Conservation (phyloP, 257 asterid genomes). For the Penstemon davidsonii region DNA sequence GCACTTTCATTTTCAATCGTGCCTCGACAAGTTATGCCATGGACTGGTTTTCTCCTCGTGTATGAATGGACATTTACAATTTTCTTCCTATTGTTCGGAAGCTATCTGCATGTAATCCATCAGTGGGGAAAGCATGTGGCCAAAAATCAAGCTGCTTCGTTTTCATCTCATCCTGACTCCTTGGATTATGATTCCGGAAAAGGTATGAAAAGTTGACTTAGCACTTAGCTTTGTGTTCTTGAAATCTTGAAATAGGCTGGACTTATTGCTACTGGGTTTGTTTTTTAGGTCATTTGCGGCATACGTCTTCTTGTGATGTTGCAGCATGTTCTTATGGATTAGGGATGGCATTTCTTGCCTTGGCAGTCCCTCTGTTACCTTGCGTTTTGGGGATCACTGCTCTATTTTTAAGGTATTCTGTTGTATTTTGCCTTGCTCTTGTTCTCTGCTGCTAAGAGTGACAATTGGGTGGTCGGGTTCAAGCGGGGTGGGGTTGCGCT, state of each 20-base stretch:
- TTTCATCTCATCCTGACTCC: slow-evolving; percentile 29
- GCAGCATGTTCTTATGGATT: slow-evolving; percentile 70
- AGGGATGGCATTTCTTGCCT: slow-evolving; percentile 77
- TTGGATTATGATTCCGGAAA: slow-evolving; percentile 74
- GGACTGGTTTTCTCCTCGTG: slow-evolving; percentile 91
- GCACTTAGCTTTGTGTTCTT: slow-evolving; percentile 6
- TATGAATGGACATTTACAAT: slow-evolving; percentile 92
- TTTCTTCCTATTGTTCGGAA: slow-evolving; percentile 69
- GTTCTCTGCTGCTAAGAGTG: slow-evolving; percentile 5
- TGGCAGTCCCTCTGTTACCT: slow-evolving; percentile 79
- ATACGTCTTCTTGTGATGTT: slow-evolving; percentile 57
- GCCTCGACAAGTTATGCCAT: slow-evolving; percentile 91
- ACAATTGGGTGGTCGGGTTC: no score
- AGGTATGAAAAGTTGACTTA: slow-evolving; percentile 45
- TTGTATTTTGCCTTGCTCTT: slow-evolving; percentile 3
- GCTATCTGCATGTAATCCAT: slow-evolving; percentile 60
- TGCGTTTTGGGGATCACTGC: slow-evolving; percentile 77
- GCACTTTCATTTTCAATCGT: slow-evolving; percentile 70
- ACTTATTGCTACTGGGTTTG: slow-evolving; percentile 26
- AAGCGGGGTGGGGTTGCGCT: no score
- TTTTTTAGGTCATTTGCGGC: slow-evolving; percentile 68
- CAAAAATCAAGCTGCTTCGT: slow-evolving; percentile 43
- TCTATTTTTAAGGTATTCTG: slow-evolving; percentile 71
- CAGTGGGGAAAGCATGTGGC: slow-evolving; percentile 71
- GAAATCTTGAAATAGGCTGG: slow-evolving; percentile 25